Evolutionary conservation across 768 basidiomycete genomes (phyloP).

Genomic region (Xerocomellus dryophilus): DNA sequence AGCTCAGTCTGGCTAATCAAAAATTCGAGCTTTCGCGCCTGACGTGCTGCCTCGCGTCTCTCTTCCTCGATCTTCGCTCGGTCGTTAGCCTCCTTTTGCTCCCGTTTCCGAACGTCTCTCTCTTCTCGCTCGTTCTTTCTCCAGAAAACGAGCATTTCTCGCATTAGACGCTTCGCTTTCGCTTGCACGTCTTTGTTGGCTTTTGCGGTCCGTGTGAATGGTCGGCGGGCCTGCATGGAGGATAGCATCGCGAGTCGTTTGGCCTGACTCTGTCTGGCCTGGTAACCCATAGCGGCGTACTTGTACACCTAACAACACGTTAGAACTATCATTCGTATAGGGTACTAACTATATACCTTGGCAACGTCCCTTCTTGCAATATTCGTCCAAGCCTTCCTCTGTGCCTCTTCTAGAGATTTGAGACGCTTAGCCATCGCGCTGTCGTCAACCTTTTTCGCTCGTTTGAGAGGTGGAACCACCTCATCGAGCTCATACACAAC

Average conservation of each 20-base stretch:
- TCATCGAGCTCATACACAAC: conserved; percentile 75
- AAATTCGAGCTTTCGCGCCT: conserved; percentile 96
- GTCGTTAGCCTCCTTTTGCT: conserved; percentile 91
- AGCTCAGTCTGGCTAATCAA: conserved; percentile 98
- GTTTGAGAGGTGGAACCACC: conserved; percentile 63
- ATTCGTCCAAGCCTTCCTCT: conserved; percentile 86
- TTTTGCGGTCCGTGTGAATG: conserved; percentile 71
- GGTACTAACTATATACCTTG: conserved; percentile 47
- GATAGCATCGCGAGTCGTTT: conserved; percentile 76
- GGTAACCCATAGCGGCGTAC: conserved; percentile 64
- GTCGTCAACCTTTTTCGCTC: conserved; percentile 76
- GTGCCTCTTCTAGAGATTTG: conserved; percentile 75
- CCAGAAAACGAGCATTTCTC: conserved; percentile 97
- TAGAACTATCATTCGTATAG: conserved; percentile 1
- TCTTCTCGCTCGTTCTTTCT: conserved; percentile 98
- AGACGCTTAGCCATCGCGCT: conserved; percentile 69
- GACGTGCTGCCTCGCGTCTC: conserved; percentile 87
- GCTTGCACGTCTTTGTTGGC: conserved; percentile 78
- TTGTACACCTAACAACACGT: conserved; percentile 64
- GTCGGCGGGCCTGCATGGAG: conserved; percentile 74
- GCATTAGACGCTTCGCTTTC: conserved; percentile 84
- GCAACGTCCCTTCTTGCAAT: conserved; percentile 82
- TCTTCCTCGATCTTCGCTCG: conserved; percentile 88
- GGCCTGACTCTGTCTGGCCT: conserved; percentile 61
- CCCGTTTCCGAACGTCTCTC: conserved; percentile 85